A percentile compares a stretch with the other conserved stretches of the same genome.
phyloP scores from a whole-genome alignment of 257 asterid species.

The Buddleja alternifolia region DNA sequence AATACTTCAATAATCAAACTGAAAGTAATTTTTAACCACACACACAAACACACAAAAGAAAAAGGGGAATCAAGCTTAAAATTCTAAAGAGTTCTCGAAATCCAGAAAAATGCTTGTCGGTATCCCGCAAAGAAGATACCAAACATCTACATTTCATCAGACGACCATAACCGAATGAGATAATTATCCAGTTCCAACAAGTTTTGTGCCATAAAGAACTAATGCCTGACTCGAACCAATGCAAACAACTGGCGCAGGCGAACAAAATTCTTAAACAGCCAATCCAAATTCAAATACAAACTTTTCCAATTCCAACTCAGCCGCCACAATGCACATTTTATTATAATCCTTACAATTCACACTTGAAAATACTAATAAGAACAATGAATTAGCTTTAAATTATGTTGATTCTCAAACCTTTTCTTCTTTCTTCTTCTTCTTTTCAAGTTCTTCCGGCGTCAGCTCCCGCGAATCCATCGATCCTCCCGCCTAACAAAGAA shows the following conservation, averaged over 20 bases:
- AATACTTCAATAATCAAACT: conserved; percentile 1
- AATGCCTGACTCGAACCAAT: neutral
- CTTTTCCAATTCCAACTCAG: neutral
- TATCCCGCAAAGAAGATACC: conserved; percentile 17
- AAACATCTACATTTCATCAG: conserved; percentile 1
- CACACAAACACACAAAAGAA: neutral
- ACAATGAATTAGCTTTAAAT: neutral
- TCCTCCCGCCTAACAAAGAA: conserved; percentile 31
- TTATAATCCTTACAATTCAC: neutral
- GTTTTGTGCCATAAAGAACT: neutral
- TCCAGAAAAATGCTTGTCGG: neutral
- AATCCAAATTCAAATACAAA: conserved; percentile 16
- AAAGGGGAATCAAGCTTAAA: neutral
- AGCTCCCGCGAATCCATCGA: conserved; percentile 51
- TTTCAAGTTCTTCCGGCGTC: conserved; percentile 78
- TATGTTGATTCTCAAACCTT: conserved; percentile 49
- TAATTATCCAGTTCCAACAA: neutral
- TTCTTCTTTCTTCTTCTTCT: conserved; percentile 94
- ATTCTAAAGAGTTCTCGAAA: neutral
- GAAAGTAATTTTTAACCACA: neutral
- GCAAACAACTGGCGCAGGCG: neutral
- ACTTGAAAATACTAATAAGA: neutral
- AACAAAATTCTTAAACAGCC: neutral
- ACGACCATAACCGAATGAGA: neutral
- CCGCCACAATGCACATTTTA: neutral